A percentile compares a stretch with the other conserved stretches of the same genome.
phyloP scores from a whole-genome alignment of 352 stramenopile species.

The Globisporangium perplexum region DNA sequence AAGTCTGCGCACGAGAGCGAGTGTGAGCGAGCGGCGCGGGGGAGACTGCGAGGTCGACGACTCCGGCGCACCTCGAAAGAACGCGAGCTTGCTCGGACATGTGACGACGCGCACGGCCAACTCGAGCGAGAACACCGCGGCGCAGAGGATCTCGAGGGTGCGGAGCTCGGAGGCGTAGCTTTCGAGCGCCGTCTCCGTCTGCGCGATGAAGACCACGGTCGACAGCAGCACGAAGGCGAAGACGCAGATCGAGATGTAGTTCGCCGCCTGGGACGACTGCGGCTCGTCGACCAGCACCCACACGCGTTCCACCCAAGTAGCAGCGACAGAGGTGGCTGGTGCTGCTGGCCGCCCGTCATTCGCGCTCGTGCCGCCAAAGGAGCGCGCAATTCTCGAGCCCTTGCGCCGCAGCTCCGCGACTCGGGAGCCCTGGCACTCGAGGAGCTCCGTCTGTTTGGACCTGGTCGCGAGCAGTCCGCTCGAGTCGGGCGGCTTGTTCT shows the following conservation, averaged over 20 bases:
- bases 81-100: constrained; percentile 38
- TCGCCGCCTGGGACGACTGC: constrained; percentile 49
- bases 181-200: constrained; percentile 49
- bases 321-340: constrained; percentile 1
- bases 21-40: no score
- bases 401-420: constrained; percentile 3
- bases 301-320: constrained; percentile 5
- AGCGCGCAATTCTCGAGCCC: neutral
- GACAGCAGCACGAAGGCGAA: constrained; percentile 65
- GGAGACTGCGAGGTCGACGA: neutral
- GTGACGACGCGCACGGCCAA: constrained; percentile 42
- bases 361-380: neutral
- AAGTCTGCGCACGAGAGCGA: constrained; percentile 25
- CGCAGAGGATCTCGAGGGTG: constrained; percentile 42
- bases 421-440: constrained; percentile 1
- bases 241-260: constrained; percentile 54
- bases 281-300: constrained; percentile 71
- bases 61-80: constrained; percentile 36
- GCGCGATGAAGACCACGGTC: constrained; percentile 59
- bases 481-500: neutral
- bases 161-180: constrained; percentile 26
- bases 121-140: constrained; percentile 56
- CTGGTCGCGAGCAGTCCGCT: neutral
- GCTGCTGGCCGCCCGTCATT: neutral
- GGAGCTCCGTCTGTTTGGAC: neutral